Evolutionary conservation across 1,284 basidiomycete species (phyloP).

Genomic region (Athelia psychrophila): DNA sequence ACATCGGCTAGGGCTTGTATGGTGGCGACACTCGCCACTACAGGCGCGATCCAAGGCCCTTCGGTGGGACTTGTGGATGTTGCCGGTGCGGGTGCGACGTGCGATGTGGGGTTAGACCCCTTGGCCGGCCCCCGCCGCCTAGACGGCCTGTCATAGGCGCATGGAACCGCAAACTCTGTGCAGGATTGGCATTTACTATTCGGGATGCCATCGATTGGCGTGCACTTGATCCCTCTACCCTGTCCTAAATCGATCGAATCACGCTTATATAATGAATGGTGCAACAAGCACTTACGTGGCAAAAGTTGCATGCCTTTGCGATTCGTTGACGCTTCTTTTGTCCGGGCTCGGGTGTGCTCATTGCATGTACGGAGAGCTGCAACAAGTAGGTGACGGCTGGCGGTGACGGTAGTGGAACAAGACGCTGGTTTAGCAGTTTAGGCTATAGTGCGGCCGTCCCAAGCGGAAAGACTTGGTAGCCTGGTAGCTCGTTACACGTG

Average conservation of each 20-base stretch:
- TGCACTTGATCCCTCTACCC: not conserved
- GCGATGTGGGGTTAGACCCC: not conserved
- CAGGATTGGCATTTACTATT: not conserved
- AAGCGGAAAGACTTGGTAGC: no score
- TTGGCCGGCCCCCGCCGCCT: not conserved
- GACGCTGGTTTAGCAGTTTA: no score
- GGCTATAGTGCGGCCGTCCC: no score
- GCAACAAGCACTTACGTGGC: not conserved
- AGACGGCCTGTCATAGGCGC: not conserved
- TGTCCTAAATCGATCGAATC: no score
- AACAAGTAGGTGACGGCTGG: no score
- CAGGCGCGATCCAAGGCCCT: not conserved
- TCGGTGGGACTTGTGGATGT: not conserved
- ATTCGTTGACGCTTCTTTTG: not conserved
- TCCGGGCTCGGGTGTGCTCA: not conserved
- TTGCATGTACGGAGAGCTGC: no score
- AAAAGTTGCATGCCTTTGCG: not conserved
- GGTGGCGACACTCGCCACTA: not conserved
- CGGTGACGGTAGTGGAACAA: no score
- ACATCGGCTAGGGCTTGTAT: not conserved
- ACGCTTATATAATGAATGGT: no score
- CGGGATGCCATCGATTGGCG: not conserved
- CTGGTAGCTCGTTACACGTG: no score
- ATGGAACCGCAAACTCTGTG: not conserved
- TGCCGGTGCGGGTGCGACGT: not conserved